Conservation (phyloP, 768 basidiomycete species). For the Phaeotremella fagi region DNA sequence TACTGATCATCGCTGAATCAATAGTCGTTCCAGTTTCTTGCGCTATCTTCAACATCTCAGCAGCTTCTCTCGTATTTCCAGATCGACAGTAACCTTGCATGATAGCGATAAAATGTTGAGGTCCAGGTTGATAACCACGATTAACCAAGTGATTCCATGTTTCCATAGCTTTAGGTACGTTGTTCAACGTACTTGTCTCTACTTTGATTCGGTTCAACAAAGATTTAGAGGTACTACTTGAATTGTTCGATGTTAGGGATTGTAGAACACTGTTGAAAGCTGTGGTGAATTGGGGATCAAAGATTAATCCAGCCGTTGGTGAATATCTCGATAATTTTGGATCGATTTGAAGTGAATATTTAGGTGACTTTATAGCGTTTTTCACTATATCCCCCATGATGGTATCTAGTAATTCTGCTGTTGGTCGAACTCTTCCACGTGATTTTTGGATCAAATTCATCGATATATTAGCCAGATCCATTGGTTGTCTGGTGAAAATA, state of each 20-base stretch:
- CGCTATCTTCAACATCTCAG: constrained; percentile 7
- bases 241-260: not conserved
- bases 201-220: constrained; percentile 23
- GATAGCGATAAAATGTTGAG: constrained; percentile 23
- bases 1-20: constrained; percentile 11
- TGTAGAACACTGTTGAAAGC: constrained; percentile 7
- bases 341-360: not conserved
- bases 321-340: not conserved
- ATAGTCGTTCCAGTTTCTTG: constrained; percentile 9
- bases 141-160: constrained; percentile 27
- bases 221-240: constrained; percentile 6
- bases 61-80: constrained; percentile 24
- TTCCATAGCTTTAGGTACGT: constrained; percentile 17
- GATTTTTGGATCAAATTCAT: not conserved
- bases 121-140: constrained; percentile 23
- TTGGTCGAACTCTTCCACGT: constrained; percentile 5
- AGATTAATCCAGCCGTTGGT: constrained; percentile 6
- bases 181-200: constrained; percentile 12
- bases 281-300: not conserved
- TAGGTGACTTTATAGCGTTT: not conserved
- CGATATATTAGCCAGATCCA: constrained; percentile 13
- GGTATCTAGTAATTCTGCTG: constrained; percentile 12
- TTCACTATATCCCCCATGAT: constrained; percentile 15
- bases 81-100: constrained; percentile 29
- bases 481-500: constrained; percentile 1